These are phyloP conservation scores for Didymella sp. DNA, from an alignment of 2,329 filamentous ascomycete species.

Conservation along the genomic window DNA sequence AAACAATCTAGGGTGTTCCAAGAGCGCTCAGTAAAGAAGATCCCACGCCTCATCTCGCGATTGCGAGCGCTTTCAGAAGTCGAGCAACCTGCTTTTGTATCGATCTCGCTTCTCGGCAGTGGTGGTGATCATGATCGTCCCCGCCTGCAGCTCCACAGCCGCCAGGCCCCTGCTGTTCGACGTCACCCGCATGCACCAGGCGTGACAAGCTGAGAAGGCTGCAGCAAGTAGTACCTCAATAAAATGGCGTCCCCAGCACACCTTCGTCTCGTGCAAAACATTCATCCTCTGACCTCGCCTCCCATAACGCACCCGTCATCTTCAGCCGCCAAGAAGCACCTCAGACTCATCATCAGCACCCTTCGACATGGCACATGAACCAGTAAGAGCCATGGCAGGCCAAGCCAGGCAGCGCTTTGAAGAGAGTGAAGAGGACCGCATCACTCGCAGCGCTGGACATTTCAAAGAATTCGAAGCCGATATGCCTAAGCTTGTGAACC, in stretches of 20 bases:
- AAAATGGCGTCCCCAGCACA: slow-evolving; percentile 26
- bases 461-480: slow-evolving; percentile 47
- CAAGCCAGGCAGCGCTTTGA: slow-evolving; percentile 39
- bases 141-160: slow-evolving; percentile 18
- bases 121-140: slow-evolving; percentile 19
- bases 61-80: neutral
- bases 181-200: slow-evolving; percentile 24
- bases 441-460: slow-evolving; percentile 37
- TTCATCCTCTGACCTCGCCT: slow-evolving; percentile 42
- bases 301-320: slow-evolving; percentile 30
- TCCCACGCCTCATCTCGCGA: neutral
- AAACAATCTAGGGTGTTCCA: neutral
- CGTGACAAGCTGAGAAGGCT: slow-evolving; percentile 24
- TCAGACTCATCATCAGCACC: slow-evolving; percentile 16
- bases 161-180: slow-evolving; percentile 24
- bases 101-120: slow-evolving; percentile 20
- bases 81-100: slow-evolving; percentile 7
- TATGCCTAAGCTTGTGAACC: slow-evolving; percentile 45
- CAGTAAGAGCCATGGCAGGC: slow-evolving; percentile 30
- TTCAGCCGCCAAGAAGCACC: slow-evolving; percentile 19
- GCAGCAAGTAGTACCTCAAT: slow-evolving; percentile 28
- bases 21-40: neutral
- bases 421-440: slow-evolving; percentile 44
- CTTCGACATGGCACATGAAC: slow-evolving; percentile 27
- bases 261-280: slow-evolving; percentile 44